Evolutionary conservation across 2,329 filamentous ascomycete species (phyloP), one percentile per base, ranked within the genome.

Genomic region (Claviceps monticola): DNA sequence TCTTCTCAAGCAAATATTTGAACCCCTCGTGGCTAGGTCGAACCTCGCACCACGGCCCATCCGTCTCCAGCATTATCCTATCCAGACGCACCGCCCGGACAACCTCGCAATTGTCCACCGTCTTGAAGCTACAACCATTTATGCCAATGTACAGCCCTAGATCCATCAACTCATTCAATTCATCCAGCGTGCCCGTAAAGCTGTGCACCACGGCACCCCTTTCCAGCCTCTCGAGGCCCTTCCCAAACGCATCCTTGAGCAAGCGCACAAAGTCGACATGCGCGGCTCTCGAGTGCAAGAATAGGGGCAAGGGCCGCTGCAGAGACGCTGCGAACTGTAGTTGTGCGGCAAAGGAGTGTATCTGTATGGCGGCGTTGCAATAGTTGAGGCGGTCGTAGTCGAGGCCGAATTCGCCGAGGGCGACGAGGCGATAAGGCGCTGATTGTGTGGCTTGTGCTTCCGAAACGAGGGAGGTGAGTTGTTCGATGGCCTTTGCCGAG

Each of bases 11-110:
- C 11, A 81, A 67, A 57, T 84, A 85, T 66, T 84, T 84, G 60
- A 84, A 86, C 2, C 88, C 88, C 34, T 90, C 89, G 68, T 98
- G 91, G 34, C 80, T 88, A 1, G 89, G 84, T 23, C 93, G 76
- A 54, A 98, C 91, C 66, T 98, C 93, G 63, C 93, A 98, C 86
- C 93, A 98, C 3, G 93, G 93, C 2, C 93, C 93, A 64, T 98
- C 93, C 0, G 93, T 98, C 74, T 98, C 93, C 47, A 98, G 81
- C 77, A 97, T 94, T 51, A 98, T 68, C 46, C 83, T 72, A 52
- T 90, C 82, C 11, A 98, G 71, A 11, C 83, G 85, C 41, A 97
- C 81, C 54, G 84, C 79, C 56, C 77, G 81, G 11, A 96, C 88
- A 2, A 96, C 90, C 14, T 79, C 83, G 42, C 95, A 79, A 60